Conservation (phyloP, 73 alveolate species). For the Paramecium biaurelia region DNA sequence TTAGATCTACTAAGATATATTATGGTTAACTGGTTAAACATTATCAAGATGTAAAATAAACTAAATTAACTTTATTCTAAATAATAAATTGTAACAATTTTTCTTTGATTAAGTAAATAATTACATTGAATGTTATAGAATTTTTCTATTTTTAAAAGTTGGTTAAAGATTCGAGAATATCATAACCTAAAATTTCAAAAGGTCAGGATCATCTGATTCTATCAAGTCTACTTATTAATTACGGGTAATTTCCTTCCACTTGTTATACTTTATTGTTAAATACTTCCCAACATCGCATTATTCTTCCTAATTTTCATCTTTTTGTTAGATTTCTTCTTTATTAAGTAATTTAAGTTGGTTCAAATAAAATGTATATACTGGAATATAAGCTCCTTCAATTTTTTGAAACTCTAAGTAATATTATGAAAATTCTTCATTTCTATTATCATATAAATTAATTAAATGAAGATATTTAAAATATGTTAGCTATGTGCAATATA, state of each 20-base stretch:
- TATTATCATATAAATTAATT: background rate
- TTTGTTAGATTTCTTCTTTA: background rate
- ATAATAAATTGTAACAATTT: background rate
- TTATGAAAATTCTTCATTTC: background rate
- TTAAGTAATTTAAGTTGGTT: background rate
- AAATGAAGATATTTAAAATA: background rate
- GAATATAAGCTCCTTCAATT: background rate
- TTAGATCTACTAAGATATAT: background rate
- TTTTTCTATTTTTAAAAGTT: constrained; percentile 12
- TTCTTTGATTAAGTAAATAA: background rate
- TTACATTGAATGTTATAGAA: background rate
- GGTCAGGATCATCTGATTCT: background rate
- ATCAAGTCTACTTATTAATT: background rate
- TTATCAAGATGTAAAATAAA: background rate
- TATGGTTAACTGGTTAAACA: background rate
- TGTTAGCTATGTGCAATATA: background rate
- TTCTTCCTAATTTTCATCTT: background rate
- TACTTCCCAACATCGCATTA: background rate
- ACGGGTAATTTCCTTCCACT: background rate
- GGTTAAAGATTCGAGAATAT: background rate
- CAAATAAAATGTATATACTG: background rate
- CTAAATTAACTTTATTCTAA: background rate
- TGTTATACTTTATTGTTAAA: background rate
- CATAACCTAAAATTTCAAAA: background rate
- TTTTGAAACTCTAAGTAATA: background rate